Base-by-base conservation (phyloP, 1,284 basidiomycete genomes). In the Trametes hirsuta region DNA sequence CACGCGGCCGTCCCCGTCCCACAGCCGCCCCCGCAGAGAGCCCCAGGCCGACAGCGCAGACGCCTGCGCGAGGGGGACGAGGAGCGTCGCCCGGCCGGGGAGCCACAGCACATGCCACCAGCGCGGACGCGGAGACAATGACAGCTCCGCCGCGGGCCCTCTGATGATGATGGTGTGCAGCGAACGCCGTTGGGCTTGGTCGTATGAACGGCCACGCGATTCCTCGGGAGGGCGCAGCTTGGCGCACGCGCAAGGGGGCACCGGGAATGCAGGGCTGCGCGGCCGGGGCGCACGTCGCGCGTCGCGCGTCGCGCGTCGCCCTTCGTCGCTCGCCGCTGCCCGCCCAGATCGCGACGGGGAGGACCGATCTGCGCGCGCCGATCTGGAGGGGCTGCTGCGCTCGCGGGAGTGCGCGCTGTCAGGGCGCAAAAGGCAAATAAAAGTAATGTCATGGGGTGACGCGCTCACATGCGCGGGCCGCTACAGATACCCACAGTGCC, bases 401-500 rank as follows among this genome's bases (percentile, higher is more conserved):
- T 42, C 50, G 56, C 53, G 62, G 55, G 55, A 51, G 30, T 42
- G 22, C 15, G 39, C 14, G 34, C 51, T 49, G 58, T 45, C 61
- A 53, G 53, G 47, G 18, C 39, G 47, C 47, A 51, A 46, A 45
- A 55, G 51, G 21, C 51, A 53, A 48, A 53, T 37, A 37, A 14
- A 41, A 47, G 39, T 30, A 48, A 6, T n/a, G 50, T 53, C 50
- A 42, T 36, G 50, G 39, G 48, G 35, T 52, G 55, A 52, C 55
- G 55, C 55, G 56, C 55, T 54, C 49, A 55, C 60, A 55, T 55
- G 60, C 15, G 44, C 39, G 25, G 44, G 53, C 46, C 41, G 56
- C 53, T 58, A 61, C 62, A 64, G 53, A 61, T 64, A 59, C 59
- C 56, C 62, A 64, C 49, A 61, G 57, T 57, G 62, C 62, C 62